A percentile compares a stretch with the other conserved stretches of the same genome.
Evolutionary conservation across 768 basidiomycete species (phyloP).

Genomic region (Russula sp.): DNA sequence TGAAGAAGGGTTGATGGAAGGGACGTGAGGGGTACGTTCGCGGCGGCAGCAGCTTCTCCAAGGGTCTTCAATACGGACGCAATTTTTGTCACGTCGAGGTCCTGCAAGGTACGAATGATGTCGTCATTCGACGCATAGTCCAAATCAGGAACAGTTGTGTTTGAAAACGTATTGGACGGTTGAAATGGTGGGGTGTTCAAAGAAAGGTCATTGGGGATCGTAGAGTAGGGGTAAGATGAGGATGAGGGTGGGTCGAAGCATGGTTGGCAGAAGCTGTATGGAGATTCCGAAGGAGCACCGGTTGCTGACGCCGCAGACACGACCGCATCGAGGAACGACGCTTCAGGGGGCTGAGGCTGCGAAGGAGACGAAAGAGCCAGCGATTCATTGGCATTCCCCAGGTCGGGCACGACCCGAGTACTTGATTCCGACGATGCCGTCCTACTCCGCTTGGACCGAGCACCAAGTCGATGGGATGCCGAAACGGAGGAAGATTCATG

Average conservation of each 20-base stretch:
- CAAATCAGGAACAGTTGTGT: constrained; percentile 30
- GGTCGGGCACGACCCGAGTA: neutral
- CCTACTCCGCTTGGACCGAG: constrained; percentile 29
- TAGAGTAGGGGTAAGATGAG: constrained; percentile 7
- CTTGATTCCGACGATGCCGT: constrained; percentile 26
- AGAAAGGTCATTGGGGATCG: neutral
- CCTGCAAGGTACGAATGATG: constrained; percentile 63
- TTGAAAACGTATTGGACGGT: constrained; percentile 25
- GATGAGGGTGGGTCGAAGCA: constrained; percentile 18
- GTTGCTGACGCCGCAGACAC: constrained; percentile 57
- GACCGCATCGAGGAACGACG: constrained; percentile 55
- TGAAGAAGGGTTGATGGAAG: constrained; percentile 13
- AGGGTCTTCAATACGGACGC: constrained; percentile 58
- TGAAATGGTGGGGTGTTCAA: constrained; percentile 26
- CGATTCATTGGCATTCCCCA: constrained; percentile 5
- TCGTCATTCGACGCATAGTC: constrained; percentile 58
- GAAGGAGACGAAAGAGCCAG: constrained; percentile 3
- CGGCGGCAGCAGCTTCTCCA: constrained; percentile 47
- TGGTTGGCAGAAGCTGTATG: constrained; percentile 22
- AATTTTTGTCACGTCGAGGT: constrained; percentile 65
- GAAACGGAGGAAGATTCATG: neutral
- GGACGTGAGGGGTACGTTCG: constrained; percentile 29
- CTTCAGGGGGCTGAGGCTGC: constrained; percentile 31
- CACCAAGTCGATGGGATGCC: constrained; percentile 3
- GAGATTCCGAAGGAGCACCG: constrained; percentile 23